Base-by-base conservation (phyloP, 2,329 filamentous ascomycete species). In the Alternaria metachromatica region DNA sequence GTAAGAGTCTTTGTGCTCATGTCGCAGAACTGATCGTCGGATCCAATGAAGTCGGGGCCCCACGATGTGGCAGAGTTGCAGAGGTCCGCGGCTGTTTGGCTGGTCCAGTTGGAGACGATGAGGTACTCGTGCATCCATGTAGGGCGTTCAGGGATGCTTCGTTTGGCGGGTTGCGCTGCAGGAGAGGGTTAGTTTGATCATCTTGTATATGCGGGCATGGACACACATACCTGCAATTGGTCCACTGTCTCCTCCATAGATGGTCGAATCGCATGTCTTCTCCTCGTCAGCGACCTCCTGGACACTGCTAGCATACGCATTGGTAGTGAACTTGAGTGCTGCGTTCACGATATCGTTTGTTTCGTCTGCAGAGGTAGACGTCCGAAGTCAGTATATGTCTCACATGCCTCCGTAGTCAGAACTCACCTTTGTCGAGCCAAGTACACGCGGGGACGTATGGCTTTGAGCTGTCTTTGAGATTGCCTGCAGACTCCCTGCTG, bases 381-480 rank as follows among this genome's bases (percentile, higher is more conserved):
- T 33, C 30, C 30, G 30, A 33, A 33, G 30, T 33, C 30, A 33
- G 30, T 33, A 33, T 33, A 33, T 33, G 30, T 33, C 30, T 33
- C 30, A 33, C 30, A 33, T 33, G 30, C 30, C 30, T 33, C 13
- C 30, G 30, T 33, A 33, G 30, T 33, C 30, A 33, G 30, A 33
- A 33, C 30, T 33, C 30, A 33, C 30, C 30, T 33, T 33, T 33
- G 50, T 68, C 63, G 13, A 68, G 30, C 65, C 63, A 68, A n/a
- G 60, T 66, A 54, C 63, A 68, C 23, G 54, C 49, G 11, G 63
- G 65, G 8, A 58, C 55, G 41, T 61, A 68, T 30, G 50, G 15
- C 7, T 26, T 30, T 13, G 45, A 33, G 13, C 21, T 20, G 8
- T 60, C 21, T 30, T 41, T 55, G 20, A 43, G n/a, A 10, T 23